Conservation (phyloP, 202 grass and related monocot species). For the Eragrostis tef region DNA sequence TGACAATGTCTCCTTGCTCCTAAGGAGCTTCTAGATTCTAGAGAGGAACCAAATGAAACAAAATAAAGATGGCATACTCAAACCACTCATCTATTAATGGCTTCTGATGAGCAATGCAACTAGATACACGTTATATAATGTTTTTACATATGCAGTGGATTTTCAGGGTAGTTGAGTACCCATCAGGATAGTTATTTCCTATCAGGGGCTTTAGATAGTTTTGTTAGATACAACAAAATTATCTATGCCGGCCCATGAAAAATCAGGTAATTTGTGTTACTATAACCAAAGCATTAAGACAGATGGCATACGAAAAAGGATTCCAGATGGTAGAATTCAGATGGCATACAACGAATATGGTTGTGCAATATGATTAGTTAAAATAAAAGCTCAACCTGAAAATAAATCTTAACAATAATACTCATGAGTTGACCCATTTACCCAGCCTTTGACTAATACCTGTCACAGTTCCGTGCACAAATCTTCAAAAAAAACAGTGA, state of each 20-base stretch:
- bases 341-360: neutral
- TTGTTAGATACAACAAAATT: no score
- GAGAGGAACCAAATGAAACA: neutral
- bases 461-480: neutral
- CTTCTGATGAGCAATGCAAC: neutral
- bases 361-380: neutral
- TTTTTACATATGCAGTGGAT: no score
- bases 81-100: neutral
- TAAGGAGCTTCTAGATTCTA: neutral
- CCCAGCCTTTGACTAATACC: constrained; percentile 16
- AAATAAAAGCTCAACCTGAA: neutral
- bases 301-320: neutral
- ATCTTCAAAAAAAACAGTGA: constrained; percentile 18
- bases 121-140: neutral
- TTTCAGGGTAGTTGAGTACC: no score
- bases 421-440: neutral
- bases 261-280: neutral
- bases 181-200: no score
- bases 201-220: no score
- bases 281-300: neutral
- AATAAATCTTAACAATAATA: neutral
- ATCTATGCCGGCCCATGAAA: neutral
- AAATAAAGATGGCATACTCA: neutral
- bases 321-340: neutral
- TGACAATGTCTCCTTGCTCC: neutral